Evolutionary conservation across 768 basidiomycete species (phyloP).

Genomic region (Lactifluus pinguis): DNA sequence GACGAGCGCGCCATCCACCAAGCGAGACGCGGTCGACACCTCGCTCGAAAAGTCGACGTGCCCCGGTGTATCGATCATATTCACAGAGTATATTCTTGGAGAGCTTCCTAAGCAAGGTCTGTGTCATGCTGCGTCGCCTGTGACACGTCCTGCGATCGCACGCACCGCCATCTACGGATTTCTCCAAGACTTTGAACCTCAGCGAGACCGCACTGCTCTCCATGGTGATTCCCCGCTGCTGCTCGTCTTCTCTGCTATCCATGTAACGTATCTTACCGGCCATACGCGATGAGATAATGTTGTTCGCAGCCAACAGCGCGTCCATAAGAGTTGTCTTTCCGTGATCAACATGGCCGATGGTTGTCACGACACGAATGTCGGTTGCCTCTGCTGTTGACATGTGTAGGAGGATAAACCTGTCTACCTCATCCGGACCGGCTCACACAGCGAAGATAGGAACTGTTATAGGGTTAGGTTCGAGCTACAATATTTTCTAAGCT

Average conservation of each 20-base stretch:
- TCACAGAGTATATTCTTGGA: slow-evolving; percentile 71
- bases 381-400: slow-evolving; percentile 25
- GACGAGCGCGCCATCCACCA: slow-evolving; percentile 94
- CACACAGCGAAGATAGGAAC: not conserved
- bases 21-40: slow-evolving; percentile 85
- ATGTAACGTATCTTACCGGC: slow-evolving; percentile 95
- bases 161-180: slow-evolving; percentile 47
- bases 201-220: slow-evolving; percentile 93
- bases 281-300: slow-evolving; percentile 90
- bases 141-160: slow-evolving; percentile 12
- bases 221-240: slow-evolving; percentile 98
- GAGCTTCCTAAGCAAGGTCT: slow-evolving; percentile 38
- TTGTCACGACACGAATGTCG: slow-evolving; percentile 71
- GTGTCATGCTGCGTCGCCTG: slow-evolving; percentile 24
- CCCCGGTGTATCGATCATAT: slow-evolving; percentile 97
- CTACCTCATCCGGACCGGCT: not conserved
- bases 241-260: slow-evolving; percentile 94
- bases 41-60: slow-evolving; percentile 99
- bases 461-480: not conserved
- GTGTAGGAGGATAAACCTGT: not conserved
- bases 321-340: slow-evolving; percentile 97
- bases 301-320: slow-evolving; percentile 90
- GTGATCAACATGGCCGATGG: slow-evolving; percentile 88
- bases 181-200: slow-evolving; percentile 72
- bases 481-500: slow-evolving; percentile 36